A percentile compares a stretch with the other conserved stretches of the same genome.
These are phyloP conservation scores for Mycosphaerella arachidis DNA, from an alignment of 2,329 filamentous ascomycete species.

Conservation along the genomic window DNA sequence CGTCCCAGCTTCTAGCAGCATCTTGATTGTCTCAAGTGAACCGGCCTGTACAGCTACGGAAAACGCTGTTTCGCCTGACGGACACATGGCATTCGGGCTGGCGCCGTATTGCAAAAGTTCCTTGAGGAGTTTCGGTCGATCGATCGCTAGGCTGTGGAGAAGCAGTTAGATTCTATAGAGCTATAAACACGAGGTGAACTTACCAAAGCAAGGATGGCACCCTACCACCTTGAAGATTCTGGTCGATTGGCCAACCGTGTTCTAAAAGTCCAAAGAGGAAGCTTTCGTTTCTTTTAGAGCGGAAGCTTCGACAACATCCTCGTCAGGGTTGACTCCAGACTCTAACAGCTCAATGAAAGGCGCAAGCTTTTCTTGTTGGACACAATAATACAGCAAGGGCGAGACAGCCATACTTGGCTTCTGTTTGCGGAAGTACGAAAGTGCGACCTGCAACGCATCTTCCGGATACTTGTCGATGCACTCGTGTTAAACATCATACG, in stretches of 20 bases:
- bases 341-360: not conserved
- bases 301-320: not conserved
- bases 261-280: not conserved
- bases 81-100: not conserved
- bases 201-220: constrained; percentile 1
- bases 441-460: not conserved
- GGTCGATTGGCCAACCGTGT: constrained; percentile 1
- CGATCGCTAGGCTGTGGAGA: not conserved
- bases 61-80: not conserved
- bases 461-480: not conserved
- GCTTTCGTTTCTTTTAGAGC: not conserved
- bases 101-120: constrained; percentile 1
- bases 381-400: not conserved
- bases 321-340: not conserved
- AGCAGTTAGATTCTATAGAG: not conserved
- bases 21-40: not conserved
- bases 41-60: not conserved
- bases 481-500: not conserved
- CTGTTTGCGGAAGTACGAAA: not conserved
- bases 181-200: not conserved
- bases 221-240: not conserved
- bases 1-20: not conserved
- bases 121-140: not conserved
- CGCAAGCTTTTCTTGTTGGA: not conserved
- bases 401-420: not conserved